Evolutionary conservation across 2,329 filamentous ascomycete genomes (phyloP), one percentile per base, ranked within the genome.

Genomic region (Tothia fuscella): DNA sequence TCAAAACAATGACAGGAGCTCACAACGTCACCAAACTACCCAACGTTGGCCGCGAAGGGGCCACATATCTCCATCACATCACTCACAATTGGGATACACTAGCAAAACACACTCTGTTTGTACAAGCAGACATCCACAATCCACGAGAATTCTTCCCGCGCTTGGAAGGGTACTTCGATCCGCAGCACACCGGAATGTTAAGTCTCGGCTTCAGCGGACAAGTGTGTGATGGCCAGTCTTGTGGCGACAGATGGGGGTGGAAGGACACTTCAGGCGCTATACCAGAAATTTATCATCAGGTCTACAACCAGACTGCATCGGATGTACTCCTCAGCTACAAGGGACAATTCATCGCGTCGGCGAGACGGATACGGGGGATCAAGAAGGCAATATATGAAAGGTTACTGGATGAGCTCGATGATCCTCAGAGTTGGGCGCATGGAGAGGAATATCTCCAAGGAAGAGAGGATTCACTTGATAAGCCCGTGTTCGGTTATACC

Each of bases 31-130:
- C 49, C 14, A 42, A 47, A 6, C 44, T 56, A 3, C 51, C 51
- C 4, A 70, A 70, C 40, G 46, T 59, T 24, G 67, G 67, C 17
- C 58, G 67, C 29, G 62, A 67, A 49, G 57, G 62, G n/a, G 63
- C 63, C 6, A 64, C 65, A 3, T 69, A 65, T 50, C 60, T 71
- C 3, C 51, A 62, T 44, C 67, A 71, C 47, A 68, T 70, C 26
- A 42, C 65, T 3, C 50, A 48, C 12, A 44, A 53, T 33, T 71
- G 62, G 61, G 60, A 68, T 28, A 49, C 49, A 17, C 57, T 71
- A 3, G 61, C 66, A 9, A 54, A 52, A 10, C 65, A 70, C 37
- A 68, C 65, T 0, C 45, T 70, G 14, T 71, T 71, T 53, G 51
- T 69, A 4, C 66, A 70, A 52, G 66, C 64, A 3, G 57, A 58